Base-by-base conservation (phyloP, 805 yeast genomes). In the Middelhovenomyces tepae region DNA sequence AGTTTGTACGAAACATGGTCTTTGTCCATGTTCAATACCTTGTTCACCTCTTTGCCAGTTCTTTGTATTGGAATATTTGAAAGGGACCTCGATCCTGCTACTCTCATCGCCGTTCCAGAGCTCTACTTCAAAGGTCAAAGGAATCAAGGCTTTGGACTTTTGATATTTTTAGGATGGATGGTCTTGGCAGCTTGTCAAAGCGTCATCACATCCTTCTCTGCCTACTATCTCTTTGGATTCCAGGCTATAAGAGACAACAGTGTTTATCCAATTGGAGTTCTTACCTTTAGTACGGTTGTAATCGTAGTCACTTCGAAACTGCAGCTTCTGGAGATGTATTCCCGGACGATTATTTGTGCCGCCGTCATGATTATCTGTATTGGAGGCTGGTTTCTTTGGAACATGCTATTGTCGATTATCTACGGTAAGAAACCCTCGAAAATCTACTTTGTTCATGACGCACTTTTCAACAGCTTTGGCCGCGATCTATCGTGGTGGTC, bases 1-100 rank as follows among this genome's bases (percentile, higher is more conserved):
- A 85, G 96, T 0, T 56, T 89, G 45, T 91, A 84, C 56, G 98
- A 93, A 52, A 78, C 89, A 25, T 87, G 96, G 95, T 87, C 97
- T 1, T 66, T 91, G 39, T 83, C 96, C 0, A 87, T 93, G 96
- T 91, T 82, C 64, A 93, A 91, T 54, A 93, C 98, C 0, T 66
- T 91, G 40, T 93, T 91, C 61, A 89, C 98, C 0, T 84, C 95
- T 0, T 63, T 91, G 32, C 87, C 95, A 0, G 97, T 91, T 2
- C 57, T 91, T 23, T 81, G 93, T 49, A 65, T 91, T 34, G 99
- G 99, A n/a, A 83, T 87, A 75, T 80, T 91, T 57, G 95, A 89
- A 48, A 81, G 80, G 51, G 99, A 91, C 50, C 65, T 91, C 52
- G 68, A 75, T 31, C 94, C 97, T 1, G 73, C 91, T 1, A 89